These are phyloP conservation scores for Phaseolus coccineus DNA, from an alignment of 331 rosid species.

Conservation along the genomic window DNA sequence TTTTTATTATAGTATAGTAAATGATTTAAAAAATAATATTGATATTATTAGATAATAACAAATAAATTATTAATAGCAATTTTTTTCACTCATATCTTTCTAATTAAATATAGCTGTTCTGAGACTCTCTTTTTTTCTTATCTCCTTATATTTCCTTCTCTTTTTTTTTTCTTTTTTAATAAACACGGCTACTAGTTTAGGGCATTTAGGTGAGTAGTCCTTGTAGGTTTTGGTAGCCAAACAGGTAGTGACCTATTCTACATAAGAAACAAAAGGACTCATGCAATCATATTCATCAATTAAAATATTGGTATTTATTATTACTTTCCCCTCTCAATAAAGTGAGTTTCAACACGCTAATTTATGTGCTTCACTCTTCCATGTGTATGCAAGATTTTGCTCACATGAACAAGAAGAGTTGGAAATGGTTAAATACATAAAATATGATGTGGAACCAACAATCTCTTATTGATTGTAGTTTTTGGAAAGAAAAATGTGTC, in stretches of 20 bases:
- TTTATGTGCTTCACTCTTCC: conserved; percentile 22
- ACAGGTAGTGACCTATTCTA: background rate
- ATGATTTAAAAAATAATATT: too few species aligned
- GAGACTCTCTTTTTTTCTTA: too few species aligned
- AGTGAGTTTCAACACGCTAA: conserved; percentile 14
- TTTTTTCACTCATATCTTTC: too few species aligned
- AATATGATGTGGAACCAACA: background rate
- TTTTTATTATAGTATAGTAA: too few species aligned
- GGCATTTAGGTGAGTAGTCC: conserved; percentile 43
- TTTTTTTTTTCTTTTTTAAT: too few species aligned
- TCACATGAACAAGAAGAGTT: conserved; percentile 40
- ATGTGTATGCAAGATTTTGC: conserved; percentile 38
- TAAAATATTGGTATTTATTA: background rate
- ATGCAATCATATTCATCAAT: background rate
- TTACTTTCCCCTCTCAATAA: background rate
- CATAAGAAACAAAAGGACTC: background rate
- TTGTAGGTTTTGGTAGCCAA: conserved; percentile 2
- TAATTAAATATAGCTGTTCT: too few species aligned
- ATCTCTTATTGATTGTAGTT: background rate
- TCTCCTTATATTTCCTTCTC: too few species aligned
- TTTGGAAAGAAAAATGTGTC: background rate
- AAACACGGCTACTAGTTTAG: background rate
- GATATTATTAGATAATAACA: too few species aligned
- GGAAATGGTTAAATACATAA: background rate
- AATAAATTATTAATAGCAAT: too few species aligned